A percentile compares a stretch with the other conserved stretches of the same genome.
Evolutionary conservation across 2,329 filamentous ascomycete species (phyloP).

Genomic region (Cordyceps javanica): DNA sequence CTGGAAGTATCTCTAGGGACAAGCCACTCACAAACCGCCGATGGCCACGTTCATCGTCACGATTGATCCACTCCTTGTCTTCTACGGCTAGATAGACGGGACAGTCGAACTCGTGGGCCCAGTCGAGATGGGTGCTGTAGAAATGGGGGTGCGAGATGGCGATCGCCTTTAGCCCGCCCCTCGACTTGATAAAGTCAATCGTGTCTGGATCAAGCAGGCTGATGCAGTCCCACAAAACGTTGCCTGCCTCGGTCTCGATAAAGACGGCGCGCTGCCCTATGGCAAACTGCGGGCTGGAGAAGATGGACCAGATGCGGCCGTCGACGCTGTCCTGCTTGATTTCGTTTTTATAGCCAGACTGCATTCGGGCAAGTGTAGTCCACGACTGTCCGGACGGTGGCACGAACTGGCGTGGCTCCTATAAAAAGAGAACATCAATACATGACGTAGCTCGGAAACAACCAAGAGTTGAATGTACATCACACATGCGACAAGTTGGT

Average conservation of each 20-base stretch:
- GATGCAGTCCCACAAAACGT: conserved; percentile 76
- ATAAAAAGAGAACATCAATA: neutral
- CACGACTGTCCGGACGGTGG: conserved; percentile 50
- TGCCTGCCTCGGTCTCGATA: conserved; percentile 57
- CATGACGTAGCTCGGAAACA: no score
- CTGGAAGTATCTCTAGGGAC: conserved; percentile 34
- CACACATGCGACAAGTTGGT: conserved; percentile 62
- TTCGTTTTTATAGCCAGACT: conserved; percentile 43
- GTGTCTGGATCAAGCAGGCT: conserved; percentile 63
- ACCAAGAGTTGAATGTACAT: conserved; percentile 25
- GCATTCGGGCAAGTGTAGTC: conserved; percentile 49
- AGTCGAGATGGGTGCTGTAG: conserved; percentile 69
- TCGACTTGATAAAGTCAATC: conserved; percentile 45
- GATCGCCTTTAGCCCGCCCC: conserved; percentile 65
- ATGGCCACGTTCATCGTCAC: conserved; percentile 27
- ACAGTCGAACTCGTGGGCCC: conserved; percentile 63
- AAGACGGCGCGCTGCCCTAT: conserved; percentile 73
- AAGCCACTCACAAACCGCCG: conserved; percentile 42
- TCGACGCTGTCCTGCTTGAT: conserved; percentile 44
- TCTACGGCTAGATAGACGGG: conserved; percentile 62
- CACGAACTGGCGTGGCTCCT: conserved; percentile 63
- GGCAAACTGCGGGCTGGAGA: conserved; percentile 53
- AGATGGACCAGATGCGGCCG: conserved; percentile 38
- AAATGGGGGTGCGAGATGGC: conserved; percentile 78
- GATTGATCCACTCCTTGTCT: conserved; percentile 59